A percentile compares a stretch with the other conserved stretches of the same genome.
phyloP scores from a whole-genome alignment of 495 filamentous ascomycete genomes.

The Bombardia bombarda region DNA sequence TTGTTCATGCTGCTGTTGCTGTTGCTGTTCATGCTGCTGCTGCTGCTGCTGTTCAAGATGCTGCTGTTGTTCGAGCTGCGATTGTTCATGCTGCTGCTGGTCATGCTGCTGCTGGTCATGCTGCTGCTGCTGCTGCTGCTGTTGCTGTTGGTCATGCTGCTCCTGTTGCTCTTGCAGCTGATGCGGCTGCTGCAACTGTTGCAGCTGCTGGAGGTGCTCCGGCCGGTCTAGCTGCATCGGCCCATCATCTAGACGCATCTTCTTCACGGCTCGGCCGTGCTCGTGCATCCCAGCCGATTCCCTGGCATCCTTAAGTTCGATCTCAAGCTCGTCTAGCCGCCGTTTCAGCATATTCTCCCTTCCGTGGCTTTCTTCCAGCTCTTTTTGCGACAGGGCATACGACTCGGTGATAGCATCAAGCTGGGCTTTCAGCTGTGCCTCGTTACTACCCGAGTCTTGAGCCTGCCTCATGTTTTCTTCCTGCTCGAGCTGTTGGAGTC shows the following conservation, averaged over 20 bases:
- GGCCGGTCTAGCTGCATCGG: too few relatives aligned
- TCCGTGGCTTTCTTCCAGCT: slow-evolving; percentile 65
- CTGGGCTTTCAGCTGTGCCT: slow-evolving; percentile 31
- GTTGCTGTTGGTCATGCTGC: background rate
- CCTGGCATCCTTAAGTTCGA: slow-evolving; percentile 37
- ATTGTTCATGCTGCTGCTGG: slow-evolving; percentile 1
- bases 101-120: background rate
- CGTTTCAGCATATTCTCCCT: slow-evolving; percentile 78
- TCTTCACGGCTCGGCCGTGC: slow-evolving; percentile 26
- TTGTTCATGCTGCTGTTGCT: too few relatives aligned
- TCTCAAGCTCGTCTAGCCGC: slow-evolving; percentile 71
- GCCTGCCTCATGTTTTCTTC: slow-evolving; percentile 53
- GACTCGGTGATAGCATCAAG: slow-evolving; percentile 35
- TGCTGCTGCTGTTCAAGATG: too few relatives aligned
- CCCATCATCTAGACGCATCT: slow-evolving; percentile 25
- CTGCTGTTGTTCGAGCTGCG: too few relatives aligned
- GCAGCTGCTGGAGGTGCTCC: slow-evolving; percentile 12
- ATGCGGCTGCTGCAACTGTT: background rate
- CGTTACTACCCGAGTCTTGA: slow-evolving; percentile 47
- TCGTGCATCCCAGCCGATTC: slow-evolving; percentile 26
- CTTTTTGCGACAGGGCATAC: slow-evolving; percentile 42
- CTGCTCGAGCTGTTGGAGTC: slow-evolving; percentile 78
- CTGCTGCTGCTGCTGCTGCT: background rate
- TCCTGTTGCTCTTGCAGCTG: background rate
- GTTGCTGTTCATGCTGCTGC: too few relatives aligned